Evolutionary conservation across 73 alveolate genomes (phyloP), one percentile per base, ranked within the genome.

Genomic region (Paramecium caudatum): DNA sequence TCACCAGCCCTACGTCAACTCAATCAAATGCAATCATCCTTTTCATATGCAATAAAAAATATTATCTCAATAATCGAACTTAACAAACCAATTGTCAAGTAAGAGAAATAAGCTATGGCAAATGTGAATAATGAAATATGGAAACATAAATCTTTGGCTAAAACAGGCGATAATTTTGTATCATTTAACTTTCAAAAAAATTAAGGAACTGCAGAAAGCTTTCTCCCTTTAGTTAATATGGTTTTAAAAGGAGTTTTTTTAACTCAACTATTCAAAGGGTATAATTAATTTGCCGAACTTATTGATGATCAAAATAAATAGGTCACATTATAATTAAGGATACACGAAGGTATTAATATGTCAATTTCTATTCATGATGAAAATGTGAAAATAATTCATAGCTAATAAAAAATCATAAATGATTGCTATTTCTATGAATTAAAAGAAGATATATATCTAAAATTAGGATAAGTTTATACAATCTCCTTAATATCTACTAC

Each of bases 91-190:
- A n/a, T n/a, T n/a, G n/a, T n/a, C n/a, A n/a, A n/a, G n/a, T n/a
- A n/a, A n/a, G n/a, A n/a, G n/a, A n/a, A n/a, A n/a, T n/a, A n/a
- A n/a, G n/a, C n/a, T n/a, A n/a, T n/a, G n/a, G n/a, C n/a, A n/a
- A n/a, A n/a, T n/a, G n/a, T n/a, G n/a, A n/a, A n/a, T n/a, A n/a
- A n/a, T n/a, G 80, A 55, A 10, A 55, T 55, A 0, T 55, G 80
- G 80, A 55, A 55, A 55, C 80, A 55, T 27, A 55, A 55, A 55
- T 27, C 80, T 9, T 55, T 55, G 23, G 80, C 80, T 4, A 55
- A 55, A 55, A 27, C 80, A 19, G n/a, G 30, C 30, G 80, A 23
- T 55, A 55, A 43, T 27, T 27, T 27, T 27, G 45, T 55, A 55
- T 37, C 80, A 5, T 55, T 55, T 21, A 55, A 55, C 30, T 55